Percentiles rank a stretch among this genome's conserved stretches.
Evolutionary conservation across 2,329 filamentous ascomycete species (phyloP).

Genomic region (Exophiala aquamarina): DNA sequence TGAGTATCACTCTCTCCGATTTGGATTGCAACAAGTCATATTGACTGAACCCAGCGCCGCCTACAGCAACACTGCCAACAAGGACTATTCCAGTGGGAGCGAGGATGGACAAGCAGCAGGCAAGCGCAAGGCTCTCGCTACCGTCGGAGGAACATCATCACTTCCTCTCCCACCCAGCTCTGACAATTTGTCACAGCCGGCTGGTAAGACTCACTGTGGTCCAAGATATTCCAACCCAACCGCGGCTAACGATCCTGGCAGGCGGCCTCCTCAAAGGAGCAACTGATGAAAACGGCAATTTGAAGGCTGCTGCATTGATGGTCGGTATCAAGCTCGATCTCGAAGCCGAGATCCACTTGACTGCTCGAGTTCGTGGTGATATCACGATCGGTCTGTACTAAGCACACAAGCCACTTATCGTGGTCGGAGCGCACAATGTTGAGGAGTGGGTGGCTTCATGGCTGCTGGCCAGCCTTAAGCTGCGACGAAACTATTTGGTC

Average conservation of each 20-base stretch:
- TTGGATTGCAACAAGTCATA: background rate
- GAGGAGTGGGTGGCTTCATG: no score
- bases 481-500: no score
- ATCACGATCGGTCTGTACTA: conserved; percentile 61
- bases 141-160: background rate
- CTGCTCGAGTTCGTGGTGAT: conserved; percentile 60
- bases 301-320: conserved; percentile 58
- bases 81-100: conserved; percentile 39
- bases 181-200: conserved; percentile 40
- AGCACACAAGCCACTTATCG: background rate
- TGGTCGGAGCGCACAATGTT: no score
- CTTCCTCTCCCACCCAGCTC: conserved; percentile 37
- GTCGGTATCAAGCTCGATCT: conserved; percentile 65
- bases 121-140: conserved; percentile 26
- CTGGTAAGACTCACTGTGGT: no score
- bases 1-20: background rate
- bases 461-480: no score
- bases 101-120: conserved; percentile 43
- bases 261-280: conserved; percentile 52
- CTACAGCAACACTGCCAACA: conserved; percentile 26
- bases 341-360: conserved; percentile 63
- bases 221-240: background rate
- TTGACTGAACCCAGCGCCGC: conserved; percentile 1
- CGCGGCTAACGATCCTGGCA: conserved; percentile 24
- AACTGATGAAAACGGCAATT: conserved; percentile 55